phyloP scores from a whole-genome alignment of 2,329 filamentous ascomycete species.

The Stagonosporopsis cucurbitacearum region DNA sequence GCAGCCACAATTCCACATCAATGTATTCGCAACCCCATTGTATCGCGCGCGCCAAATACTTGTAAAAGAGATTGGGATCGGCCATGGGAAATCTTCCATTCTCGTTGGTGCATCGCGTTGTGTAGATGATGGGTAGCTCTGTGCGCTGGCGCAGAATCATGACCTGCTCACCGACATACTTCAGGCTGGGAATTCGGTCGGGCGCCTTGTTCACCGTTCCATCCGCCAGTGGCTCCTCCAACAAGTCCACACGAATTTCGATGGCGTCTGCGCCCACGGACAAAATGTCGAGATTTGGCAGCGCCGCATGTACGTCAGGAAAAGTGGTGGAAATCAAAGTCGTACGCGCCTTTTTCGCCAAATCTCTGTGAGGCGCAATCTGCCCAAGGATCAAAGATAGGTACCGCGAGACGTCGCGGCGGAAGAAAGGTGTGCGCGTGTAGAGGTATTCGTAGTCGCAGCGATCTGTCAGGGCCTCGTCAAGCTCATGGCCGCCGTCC shows the following conservation, averaged over 20 bases:
- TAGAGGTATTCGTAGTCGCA: conserved; percentile 91
- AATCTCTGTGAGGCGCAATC: conserved; percentile 76
- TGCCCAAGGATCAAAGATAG: conserved; percentile 81
- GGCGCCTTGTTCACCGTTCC: conserved; percentile 69
- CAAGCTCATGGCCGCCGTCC: conserved; percentile 66
- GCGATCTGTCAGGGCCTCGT: conserved; percentile 66
- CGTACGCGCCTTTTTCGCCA: conserved; percentile 78
- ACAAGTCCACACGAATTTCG: conserved; percentile 81
- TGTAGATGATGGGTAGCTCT: conserved; percentile 89
- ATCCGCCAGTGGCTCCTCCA: conserved; percentile 72
- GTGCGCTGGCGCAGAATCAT: conserved; percentile 84
- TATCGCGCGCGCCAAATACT: conserved; percentile 81
- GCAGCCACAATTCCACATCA: conserved; percentile 87
- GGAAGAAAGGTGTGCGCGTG: conserved; percentile 72
- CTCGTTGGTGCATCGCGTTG: conserved; percentile 79
- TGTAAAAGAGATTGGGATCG: conserved; percentile 74
- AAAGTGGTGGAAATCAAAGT: conserved; percentile 90
- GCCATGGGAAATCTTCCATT: conserved; percentile 88
- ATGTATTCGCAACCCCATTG: conserved; percentile 92
- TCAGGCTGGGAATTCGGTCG: conserved; percentile 74
- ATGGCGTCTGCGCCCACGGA: conserved; percentile 87
- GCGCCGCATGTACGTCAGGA: conserved; percentile 79
- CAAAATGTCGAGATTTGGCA: conserved; percentile 85
- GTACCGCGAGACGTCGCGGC: conserved; percentile 78
- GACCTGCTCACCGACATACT: conserved; percentile 85